phyloP scores from a whole-genome alignment of 2,329 filamentous ascomycete genomes.

The Dothidotthia symphoricarpi region DNA sequence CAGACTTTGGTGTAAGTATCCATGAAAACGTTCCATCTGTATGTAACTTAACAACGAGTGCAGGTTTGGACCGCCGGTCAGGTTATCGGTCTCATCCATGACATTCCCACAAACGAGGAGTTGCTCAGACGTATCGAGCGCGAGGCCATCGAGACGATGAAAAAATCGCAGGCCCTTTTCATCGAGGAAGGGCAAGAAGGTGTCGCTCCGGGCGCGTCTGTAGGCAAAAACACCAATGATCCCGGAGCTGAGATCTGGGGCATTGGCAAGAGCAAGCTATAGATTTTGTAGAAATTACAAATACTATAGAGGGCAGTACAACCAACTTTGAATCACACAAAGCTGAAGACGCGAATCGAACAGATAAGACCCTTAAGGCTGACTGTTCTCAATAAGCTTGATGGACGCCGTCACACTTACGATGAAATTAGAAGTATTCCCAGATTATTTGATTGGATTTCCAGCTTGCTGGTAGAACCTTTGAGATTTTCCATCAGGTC shows the following conservation, averaged over 20 bases:
- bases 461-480: too few relatives aligned
- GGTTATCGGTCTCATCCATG: slow-evolving; percentile 67
- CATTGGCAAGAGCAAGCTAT: slow-evolving; percentile 47
- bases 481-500: too few relatives aligned
- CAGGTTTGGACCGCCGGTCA: slow-evolving; percentile 97
- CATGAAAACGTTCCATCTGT: too few relatives aligned
- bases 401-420: too few relatives aligned
- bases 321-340: too few relatives aligned
- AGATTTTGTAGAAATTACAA: slow-evolving; percentile 7
- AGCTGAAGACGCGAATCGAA: too few relatives aligned
- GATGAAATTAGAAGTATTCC: too few relatives aligned
- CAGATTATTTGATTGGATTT: too few relatives aligned
- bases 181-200: slow-evolving; percentile 23
- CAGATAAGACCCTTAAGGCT: too few relatives aligned
- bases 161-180: slow-evolving; percentile 40
- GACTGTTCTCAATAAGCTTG: too few relatives aligned
- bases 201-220: slow-evolving; percentile 21
- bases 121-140: slow-evolving; percentile 49
- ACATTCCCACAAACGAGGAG: slow-evolving; percentile 51
- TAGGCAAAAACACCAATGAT: slow-evolving; percentile 40
- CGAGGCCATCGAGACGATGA: slow-evolving; percentile 46
- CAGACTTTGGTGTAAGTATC: slow-evolving; percentile 67
- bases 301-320: too few relatives aligned
- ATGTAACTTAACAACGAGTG: too few relatives aligned
- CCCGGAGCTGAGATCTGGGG: slow-evolving; percentile 44